These are phyloP conservation scores for Paxillus ammoniavirescens DNA, from an alignment of 768 basidiomycete genomes.

Conservation along the genomic window DNA sequence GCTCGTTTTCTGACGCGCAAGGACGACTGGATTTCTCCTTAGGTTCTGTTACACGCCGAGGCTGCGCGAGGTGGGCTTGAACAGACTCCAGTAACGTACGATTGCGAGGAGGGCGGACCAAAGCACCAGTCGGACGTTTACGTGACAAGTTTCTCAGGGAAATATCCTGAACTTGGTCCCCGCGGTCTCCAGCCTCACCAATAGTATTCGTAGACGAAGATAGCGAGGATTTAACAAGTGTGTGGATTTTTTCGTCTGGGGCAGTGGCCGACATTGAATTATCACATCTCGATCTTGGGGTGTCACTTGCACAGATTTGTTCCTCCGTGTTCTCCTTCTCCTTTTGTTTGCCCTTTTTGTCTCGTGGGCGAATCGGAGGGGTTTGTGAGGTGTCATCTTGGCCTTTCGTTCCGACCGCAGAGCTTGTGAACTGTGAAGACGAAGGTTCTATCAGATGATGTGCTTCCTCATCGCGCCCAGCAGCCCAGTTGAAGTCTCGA, in stretches of 20 bases:
- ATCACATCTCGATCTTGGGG: conserved; percentile 2
- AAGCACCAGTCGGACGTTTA: conserved; percentile 12
- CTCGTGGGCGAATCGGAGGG: background rate
- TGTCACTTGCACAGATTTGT: background rate
- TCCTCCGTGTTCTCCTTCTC: background rate
- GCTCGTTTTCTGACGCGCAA: background rate
- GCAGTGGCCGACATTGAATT: background rate
- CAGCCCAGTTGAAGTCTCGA: background rate
- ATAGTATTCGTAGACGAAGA: background rate
- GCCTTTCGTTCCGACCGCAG: background rate
- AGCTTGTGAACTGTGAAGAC: background rate
- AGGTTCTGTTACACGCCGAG: conserved; percentile 4
- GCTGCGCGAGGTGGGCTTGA: conserved; percentile 41
- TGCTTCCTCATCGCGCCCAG: background rate
- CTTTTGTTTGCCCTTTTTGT: conserved; percentile 10
- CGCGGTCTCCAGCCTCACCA: conserved; percentile 3
- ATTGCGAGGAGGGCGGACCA: conserved; percentile 31
- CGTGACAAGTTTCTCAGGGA: conserved; percentile 22
- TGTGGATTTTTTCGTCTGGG: background rate
- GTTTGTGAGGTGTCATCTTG: background rate
- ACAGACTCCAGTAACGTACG: conserved; percentile 47
- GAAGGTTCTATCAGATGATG: background rate
- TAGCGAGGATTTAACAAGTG: background rate
- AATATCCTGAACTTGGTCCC: conserved; percentile 6
- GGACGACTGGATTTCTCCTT: background rate